These are phyloP conservation scores for Bidens hawaiensis DNA, from an alignment of 140 eudicot genomes.

Conservation along the genomic window DNA sequence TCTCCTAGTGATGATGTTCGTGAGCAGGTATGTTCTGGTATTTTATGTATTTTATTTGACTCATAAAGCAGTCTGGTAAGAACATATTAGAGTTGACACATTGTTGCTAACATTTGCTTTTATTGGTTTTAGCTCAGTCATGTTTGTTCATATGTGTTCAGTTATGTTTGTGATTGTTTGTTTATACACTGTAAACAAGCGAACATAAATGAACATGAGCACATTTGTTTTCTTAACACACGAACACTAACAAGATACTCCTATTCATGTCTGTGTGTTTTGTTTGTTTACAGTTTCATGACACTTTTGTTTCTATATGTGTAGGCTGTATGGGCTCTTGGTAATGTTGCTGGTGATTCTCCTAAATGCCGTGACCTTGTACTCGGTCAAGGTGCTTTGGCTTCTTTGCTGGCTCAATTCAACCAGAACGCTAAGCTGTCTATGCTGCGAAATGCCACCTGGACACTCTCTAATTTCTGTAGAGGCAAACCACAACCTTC, in stretches of 20 bases:
- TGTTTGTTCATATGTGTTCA: too few species aligned
- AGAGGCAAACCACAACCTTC: slow-evolving; percentile 70
- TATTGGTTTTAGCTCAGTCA: too few species aligned
- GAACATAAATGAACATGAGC: too few species aligned
- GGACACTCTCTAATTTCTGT: slow-evolving; percentile 68
- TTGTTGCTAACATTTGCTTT: too few species aligned
- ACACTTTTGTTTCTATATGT: background rate
- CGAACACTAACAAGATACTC: too few species aligned
- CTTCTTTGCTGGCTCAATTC: slow-evolving; percentile 45
- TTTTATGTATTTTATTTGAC: background rate
- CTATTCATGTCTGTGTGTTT: too few species aligned
- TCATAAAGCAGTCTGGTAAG: background rate
- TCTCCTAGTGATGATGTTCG: slow-evolving; percentile 80
- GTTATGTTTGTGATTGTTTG: too few species aligned
- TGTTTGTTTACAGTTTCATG: background rate
- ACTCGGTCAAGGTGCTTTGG: slow-evolving; percentile 48
- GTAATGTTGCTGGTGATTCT: slow-evolving; percentile 74
- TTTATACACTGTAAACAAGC: too few species aligned
- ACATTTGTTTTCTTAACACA: too few species aligned
- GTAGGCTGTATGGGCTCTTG: slow-evolving; percentile 69
- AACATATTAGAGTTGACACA: too few species aligned
- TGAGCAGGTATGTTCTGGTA: slow-evolving; percentile 41
- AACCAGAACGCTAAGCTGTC: slow-evolving; percentile 56
- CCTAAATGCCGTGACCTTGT: slow-evolving; percentile 68
- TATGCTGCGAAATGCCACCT: slow-evolving; percentile 63